Evolutionary conservation across 225 moss, liverwort and hornwort genomes (phyloP).

Genomic region (Sphagnum tenellum): DNA sequence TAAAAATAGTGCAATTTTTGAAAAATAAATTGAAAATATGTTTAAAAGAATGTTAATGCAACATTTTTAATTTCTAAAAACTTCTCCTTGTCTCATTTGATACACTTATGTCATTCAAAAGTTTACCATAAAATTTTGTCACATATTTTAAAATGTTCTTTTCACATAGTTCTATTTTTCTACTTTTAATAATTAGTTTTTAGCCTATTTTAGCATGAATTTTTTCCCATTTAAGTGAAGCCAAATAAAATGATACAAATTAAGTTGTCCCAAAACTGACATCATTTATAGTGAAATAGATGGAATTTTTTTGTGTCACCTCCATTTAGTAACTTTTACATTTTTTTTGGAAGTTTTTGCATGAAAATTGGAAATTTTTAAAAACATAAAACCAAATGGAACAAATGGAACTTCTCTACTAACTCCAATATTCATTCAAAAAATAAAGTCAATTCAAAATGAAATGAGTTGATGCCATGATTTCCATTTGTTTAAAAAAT

Average conservation of each 20-base stretch:
- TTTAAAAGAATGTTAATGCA: background rate
- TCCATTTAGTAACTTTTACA: background rate
- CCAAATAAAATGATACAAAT: background rate
- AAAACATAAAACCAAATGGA: background rate
- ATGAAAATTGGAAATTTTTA: background rate
- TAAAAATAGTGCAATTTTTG: background rate
- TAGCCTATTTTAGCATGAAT: background rate
- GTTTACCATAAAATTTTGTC: background rate
- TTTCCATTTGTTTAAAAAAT: too few relatives aligned
- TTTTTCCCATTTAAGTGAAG: background rate
- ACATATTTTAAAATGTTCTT: background rate
- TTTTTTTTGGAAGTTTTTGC: background rate
- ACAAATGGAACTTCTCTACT: too few relatives aligned
- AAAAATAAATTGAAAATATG: background rate
- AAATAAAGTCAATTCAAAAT: too few relatives aligned
- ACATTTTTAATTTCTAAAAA: background rate
- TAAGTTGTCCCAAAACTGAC: too few relatives aligned
- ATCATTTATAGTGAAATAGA: too few relatives aligned
- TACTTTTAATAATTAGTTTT: background rate
- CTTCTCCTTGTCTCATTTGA: background rate
- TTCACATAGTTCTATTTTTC: background rate
- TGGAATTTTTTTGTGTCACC: background rate
- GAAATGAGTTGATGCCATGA: too few relatives aligned
- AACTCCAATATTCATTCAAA: too few relatives aligned
- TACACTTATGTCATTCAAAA: background rate